Conservation (phyloP, 1,139 yeast genomes). For the Arxiozyma slooffiae region DNA sequence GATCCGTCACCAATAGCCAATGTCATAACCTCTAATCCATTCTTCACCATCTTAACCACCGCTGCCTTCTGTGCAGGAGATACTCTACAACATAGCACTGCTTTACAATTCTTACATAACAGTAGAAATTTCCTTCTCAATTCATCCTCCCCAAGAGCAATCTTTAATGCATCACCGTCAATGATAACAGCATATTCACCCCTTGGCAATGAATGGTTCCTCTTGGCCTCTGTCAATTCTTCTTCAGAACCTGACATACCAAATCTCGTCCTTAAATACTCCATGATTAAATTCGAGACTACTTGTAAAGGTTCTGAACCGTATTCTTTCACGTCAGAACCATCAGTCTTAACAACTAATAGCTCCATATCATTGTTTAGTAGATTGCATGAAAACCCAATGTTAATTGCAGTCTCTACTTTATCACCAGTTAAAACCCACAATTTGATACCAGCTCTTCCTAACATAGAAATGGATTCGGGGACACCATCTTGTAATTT, state of each 20-base stretch:
- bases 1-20: slow-evolving; percentile 97
- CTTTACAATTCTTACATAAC: slow-evolving; percentile 85
- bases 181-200: slow-evolving; percentile 74
- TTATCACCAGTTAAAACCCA: slow-evolving; percentile 98
- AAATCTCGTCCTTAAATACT: slow-evolving; percentile 54
- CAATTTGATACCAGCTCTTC: slow-evolving; percentile 88
- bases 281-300: slow-evolving; percentile 49
- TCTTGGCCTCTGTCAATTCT: slow-evolving; percentile 51
- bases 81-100: slow-evolving; percentile 92
- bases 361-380: slow-evolving; percentile 81
- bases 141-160: slow-evolving; percentile 53
- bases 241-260: slow-evolving; percentile 51
- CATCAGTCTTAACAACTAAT: slow-evolving; percentile 49
- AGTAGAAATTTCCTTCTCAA: slow-evolving; percentile 62
- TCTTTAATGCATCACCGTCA: slow-evolving; percentile 84
- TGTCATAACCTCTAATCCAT: slow-evolving; percentile 74
- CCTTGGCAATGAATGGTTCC: slow-evolving; percentile 71
- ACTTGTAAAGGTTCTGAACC: slow-evolving; percentile 29
- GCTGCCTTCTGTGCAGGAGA: slow-evolving; percentile 96
- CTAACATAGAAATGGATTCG: slow-evolving; percentile 74
- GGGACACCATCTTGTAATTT: slow-evolving; percentile 97
- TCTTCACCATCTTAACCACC: slow-evolving; percentile 79
- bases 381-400: slow-evolving; percentile 91
- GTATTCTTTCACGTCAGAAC: slow-evolving; percentile 37
- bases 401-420: slow-evolving; percentile 94